Base-by-base conservation (phyloP, 768 basidiomycete genomes). In the Mycena venus region DNA sequence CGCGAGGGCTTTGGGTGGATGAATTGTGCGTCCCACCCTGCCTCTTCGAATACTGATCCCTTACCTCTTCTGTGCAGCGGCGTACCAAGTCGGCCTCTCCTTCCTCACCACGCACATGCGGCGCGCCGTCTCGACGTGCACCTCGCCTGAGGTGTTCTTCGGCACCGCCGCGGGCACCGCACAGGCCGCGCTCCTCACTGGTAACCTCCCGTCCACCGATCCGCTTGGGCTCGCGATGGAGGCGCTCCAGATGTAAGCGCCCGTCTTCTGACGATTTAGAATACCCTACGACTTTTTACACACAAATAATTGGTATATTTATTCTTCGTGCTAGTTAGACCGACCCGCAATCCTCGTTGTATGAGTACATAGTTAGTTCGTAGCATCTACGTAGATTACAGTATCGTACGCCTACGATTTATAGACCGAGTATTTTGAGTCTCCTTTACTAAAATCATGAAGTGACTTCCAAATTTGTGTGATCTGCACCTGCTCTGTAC, bases 1-100 rank as follows among this genome's bases (percentile, higher is more conserved):
- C 91, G 97, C 17, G 98, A 99, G 84, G 98, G 98, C 67, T 99
- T 99, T 81, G 98, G 98, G 11, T 99, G 97, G 98, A 98, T 97
- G 95, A 98, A 98, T 75, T 89, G 96, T 96, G 79, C 73, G 92
- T 85, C n/a, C 32, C 14, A 34, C 38, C 44, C 38, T 67, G 23
- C 58, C 19, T 32, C 44, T 27, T 36, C 58, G n/a, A 42, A 36
- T 17, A n/a, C 42, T 65, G 32, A 72, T 47, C n/a, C n/a, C n/a
- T n/a, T 68, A 47, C 67, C 53, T 59, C 29, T 42, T 40, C 63
- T 42, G 31, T 66, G 61, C 78, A 96, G 95, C 97, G 77, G 95
- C 97, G 34, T 99, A 96, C 83, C 98, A 99, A 86, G 95, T 99
- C 65, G 98, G 98, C n/a, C 84, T 99, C 53, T 94, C 96, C 27